Evolutionary conservation across 768 basidiomycete species (phyloP), one percentile per base, ranked within the genome.

Genomic region (Lactarius quietus): DNA sequence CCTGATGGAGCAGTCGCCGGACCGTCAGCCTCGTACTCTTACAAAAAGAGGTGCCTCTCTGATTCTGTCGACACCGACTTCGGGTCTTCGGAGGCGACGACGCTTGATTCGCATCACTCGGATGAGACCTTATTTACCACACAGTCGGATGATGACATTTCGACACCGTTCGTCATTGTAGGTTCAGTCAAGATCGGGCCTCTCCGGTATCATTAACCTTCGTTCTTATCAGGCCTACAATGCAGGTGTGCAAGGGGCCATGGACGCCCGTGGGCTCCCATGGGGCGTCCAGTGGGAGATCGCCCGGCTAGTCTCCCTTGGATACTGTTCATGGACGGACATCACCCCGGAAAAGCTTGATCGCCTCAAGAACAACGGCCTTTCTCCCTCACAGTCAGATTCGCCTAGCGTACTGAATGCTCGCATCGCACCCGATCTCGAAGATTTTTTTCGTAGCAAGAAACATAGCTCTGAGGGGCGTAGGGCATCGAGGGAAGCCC

Each of bases 261-360:
- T 70, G 61, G 64, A 69, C 14, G 38, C 26, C 0, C 68, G 64
- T 15, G 52, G 35, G 10, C 58, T 70, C 33, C 59, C 74, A 3
- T 76, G 71, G 70, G 82, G 83, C 10, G 80, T 79, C 2, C 84
- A 83, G 61, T 86, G 81, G 74, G 83, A 86, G 68, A 77, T 86
- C 29, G 82, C 80, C 0, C 79, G 83, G 1, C 73, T 79, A 23
- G 72, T 82, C 53, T 75, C 76, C 28, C 68, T 68, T 1, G 71
- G 73, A 1, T 64, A 62, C 10, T 63, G 79, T 18, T 41, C 70
- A 7, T 79, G 76, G 59, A 70, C 76, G 0, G 61, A 76, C 3
- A 71, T 84, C 28, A 33, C 59, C 1, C 64, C 79, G 29, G 55
- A 66, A 1, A 63, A 61, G 3, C 70, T 84, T 1, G 71, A 74